Evolutionary conservation across 768 basidiomycete species (phyloP), one percentile per base, ranked within the genome.

Genomic region (Pleurotus eryngii): DNA sequence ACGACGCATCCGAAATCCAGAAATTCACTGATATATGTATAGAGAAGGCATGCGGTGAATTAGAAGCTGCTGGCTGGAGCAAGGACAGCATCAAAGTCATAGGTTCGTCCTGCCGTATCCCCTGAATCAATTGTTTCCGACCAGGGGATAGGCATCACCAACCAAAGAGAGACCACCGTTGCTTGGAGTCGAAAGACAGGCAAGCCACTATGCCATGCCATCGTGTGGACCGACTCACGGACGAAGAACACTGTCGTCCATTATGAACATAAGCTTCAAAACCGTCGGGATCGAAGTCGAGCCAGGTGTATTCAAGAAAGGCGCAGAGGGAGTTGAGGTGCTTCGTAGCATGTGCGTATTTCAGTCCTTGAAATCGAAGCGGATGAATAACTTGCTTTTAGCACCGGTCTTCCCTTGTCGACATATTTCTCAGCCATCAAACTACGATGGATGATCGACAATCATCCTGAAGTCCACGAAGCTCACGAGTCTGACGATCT

Each of bases 351-450:
- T 92, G 89, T 90, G 68, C 65, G 85, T 76, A 35, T 39, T 57
- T 39, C 46, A 47, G 46, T 46, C 22, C 11, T 57, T 39, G 64
- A 14, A 66, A 65, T 5, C 58, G 56, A 42, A 62, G 42, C 45
- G 17, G 43, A 42, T 57, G 55, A 47, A 35, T 61, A 14, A 59
- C 43, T 49, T 49, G 55, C 55, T 48, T 37, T 26, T 61, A 96
- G 92, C 59, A 95, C 94, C 48, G 95, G 95, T 35, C 82, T 97
- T 39, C 91, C 90, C n/a, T 79, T 98, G 6, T 97, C 95, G 14
- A 98, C 96, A 0, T 99, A 99, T 74, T 99, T 99, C 75, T 97
- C 95, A 20, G 96, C 89, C 15, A 88, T 97, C 70, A 98, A 98
- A 74, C 79, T 97, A 60, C 84, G 90, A 46, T 99, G 96, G 96